Percentiles rank a stretch among this genome's conserved stretches.
Conservation (phyloP, 129 eudicot genomes). For the Kitagawia praeruptora region DNA sequence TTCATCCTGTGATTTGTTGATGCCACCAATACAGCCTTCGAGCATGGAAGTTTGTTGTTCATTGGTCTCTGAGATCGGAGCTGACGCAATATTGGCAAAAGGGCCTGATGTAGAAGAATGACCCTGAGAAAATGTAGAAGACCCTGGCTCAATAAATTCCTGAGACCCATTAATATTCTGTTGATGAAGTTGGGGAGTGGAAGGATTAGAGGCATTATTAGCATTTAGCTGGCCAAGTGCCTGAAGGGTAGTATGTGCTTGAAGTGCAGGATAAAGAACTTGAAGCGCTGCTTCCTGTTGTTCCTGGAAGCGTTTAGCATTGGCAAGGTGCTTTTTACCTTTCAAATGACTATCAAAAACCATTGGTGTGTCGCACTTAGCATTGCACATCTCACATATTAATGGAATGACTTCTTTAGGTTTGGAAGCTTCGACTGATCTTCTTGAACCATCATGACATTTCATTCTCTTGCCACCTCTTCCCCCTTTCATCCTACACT, state of each 20-base stretch:
- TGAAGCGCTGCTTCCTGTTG: conserved; percentile 51
- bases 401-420: conserved; percentile 49
- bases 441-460: conserved; percentile 30
- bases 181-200: conserved; percentile 32
- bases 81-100: background rate
- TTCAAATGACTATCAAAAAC: conserved; percentile 59
- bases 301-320: conserved; percentile 40
- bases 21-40: background rate
- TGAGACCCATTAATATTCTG: conserved; percentile 29
- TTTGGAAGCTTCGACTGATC: conserved; percentile 33
- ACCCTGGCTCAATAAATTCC: conserved; percentile 12
- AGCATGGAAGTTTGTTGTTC: conserved; percentile 10
- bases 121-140: conserved; percentile 17
- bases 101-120: conserved; percentile 7
- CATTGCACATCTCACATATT: conserved; percentile 74
- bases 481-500: conserved; percentile 42
- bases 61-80: conserved; percentile 7
- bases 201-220: conserved; percentile 33
- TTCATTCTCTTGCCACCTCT: conserved; percentile 25
- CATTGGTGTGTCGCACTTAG: conserved; percentile 58
- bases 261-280: conserved; percentile 53
- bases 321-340: conserved; percentile 58
- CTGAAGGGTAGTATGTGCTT: conserved; percentile 43
- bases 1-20: background rate
- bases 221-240: conserved; percentile 34